Base-by-base conservation (phyloP, 306 rosid species). In the Castanopsis chinensis region DNA sequence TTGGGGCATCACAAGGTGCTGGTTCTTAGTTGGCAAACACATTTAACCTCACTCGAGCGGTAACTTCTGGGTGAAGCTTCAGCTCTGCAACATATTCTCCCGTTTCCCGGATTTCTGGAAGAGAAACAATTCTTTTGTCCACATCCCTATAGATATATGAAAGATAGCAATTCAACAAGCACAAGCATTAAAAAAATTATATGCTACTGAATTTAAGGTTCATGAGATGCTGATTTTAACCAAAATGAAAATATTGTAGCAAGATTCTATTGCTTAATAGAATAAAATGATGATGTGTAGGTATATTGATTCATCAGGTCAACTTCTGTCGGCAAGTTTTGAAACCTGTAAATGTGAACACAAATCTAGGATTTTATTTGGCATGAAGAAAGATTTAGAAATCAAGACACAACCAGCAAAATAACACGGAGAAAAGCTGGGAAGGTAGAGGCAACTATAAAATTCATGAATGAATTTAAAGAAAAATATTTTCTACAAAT, bases 1-100 rank as follows among this genome's bases (percentile, higher is more conserved):
- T 54, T 30, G 63, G 73, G 75, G 81, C 83, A 77, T 61, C 20
- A 71, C 14, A 69, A 68, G 67, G 76, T 61, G 54, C 53, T 52
- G 7, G 79, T 75, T 71, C 91, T 88, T 73, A 95, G 85, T 92
- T 95, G 37, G 97, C 97, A 79, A 5, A 84, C 71, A 95, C 96
- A 75, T 77, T 89, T 82, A 95, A 49, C 80, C 88, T 88, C 80
- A 95, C 94, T 80, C 78, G 88, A 76, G 99, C 99, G 25, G 92
- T 86, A 77, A 95, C 93, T 74, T 95, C 99, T 12, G 99, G 98
- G 88, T 95, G 99, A 83, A 95, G 98, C 88, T 89, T 95, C 82
- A 95, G 77, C 81, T 93, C 98, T n/a, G 97, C 98, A 64, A 93
- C 51, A 77, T 89, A 93, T 78, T 93, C 98, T 75, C 98, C 97